Evolutionary conservation across 768 basidiomycete genomes (phyloP).

Genomic region (Hypsizygus marmoreus): DNA sequence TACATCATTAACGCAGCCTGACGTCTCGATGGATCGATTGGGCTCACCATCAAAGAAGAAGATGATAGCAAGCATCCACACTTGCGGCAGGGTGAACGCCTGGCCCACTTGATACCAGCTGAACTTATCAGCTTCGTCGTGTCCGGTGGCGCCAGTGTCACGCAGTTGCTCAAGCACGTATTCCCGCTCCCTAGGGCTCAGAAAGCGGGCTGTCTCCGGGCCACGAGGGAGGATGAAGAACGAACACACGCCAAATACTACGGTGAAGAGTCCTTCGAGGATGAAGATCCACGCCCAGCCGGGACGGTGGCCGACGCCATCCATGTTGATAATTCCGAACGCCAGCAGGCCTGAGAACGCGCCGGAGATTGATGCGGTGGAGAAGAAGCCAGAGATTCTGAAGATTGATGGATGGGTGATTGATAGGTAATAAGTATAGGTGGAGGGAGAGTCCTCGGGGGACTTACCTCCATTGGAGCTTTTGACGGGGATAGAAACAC

Average conservation of each 20-base stretch:
- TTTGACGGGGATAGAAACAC: constrained; percentile 30
- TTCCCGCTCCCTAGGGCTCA: constrained; percentile 35
- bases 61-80: constrained; percentile 31
- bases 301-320: constrained; percentile 41
- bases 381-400: constrained; percentile 33
- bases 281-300: constrained; percentile 69
- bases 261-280: constrained; percentile 48
- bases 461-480: constrained; percentile 9
- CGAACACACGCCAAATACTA: constrained; percentile 41
- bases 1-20: background rate
- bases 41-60: constrained; percentile 35
- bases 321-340: constrained; percentile 50
- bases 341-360: constrained; percentile 64
- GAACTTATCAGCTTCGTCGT: constrained; percentile 32
- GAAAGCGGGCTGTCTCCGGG: constrained; percentile 36
- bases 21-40: background rate
- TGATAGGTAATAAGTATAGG: background rate
- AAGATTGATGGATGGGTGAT: background rate
- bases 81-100: constrained; percentile 35
- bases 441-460: background rate
- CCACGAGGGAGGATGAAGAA: constrained; percentile 45
- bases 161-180: constrained; percentile 42
- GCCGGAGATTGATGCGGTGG: constrained; percentile 40
- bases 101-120: constrained; percentile 38
- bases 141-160: constrained; percentile 26